Conservation (phyloP, 129 eudicot genomes). For the Apium graveolens region DNA sequence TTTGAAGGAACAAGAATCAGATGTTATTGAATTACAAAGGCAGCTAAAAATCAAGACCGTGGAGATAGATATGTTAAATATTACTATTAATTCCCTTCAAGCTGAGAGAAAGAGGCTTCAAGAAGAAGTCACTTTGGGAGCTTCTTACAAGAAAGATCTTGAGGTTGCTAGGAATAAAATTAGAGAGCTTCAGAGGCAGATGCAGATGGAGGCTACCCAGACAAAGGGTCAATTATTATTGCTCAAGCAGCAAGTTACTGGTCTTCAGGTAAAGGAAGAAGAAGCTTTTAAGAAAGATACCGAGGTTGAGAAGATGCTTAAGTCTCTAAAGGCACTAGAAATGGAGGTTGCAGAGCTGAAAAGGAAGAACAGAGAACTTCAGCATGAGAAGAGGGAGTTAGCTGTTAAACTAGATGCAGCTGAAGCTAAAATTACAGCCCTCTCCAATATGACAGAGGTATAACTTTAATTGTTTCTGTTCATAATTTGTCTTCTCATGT, state of each 20-base stretch:
- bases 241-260: slow-evolving; percentile 84
- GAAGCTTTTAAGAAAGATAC: slow-evolving; percentile 55
- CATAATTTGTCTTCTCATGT: neutral
- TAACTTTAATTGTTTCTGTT: neutral
- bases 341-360: slow-evolving; percentile 81
- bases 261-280: slow-evolving; percentile 79
- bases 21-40: slow-evolving; percentile 68
- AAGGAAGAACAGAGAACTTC: slow-evolving; percentile 90
- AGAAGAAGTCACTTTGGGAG: slow-evolving; percentile 61
- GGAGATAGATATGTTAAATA: slow-evolving; percentile 89
- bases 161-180: slow-evolving; percentile 79
- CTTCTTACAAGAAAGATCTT: slow-evolving; percentile 54
- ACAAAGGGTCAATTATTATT: slow-evolving; percentile 88
- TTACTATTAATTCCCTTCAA: slow-evolving; percentile 71
- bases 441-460: slow-evolving; percentile 92
- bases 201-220: slow-evolving; percentile 88
- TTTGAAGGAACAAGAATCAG: slow-evolving; percentile 88
- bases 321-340: slow-evolving; percentile 66
- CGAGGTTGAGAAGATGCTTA: slow-evolving; percentile 67
- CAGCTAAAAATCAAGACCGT: slow-evolving; percentile 90
- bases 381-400: slow-evolving; percentile 81
- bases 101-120: slow-evolving; percentile 88
- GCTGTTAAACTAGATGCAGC: slow-evolving; percentile 65
- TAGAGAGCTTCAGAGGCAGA: slow-evolving; percentile 82
- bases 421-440: slow-evolving; percentile 46